These are phyloP conservation scores for Apiotrichum porosum DNA, from an alignment of 1,284 basidiomycete genomes.

Conservation along the genomic window DNA sequence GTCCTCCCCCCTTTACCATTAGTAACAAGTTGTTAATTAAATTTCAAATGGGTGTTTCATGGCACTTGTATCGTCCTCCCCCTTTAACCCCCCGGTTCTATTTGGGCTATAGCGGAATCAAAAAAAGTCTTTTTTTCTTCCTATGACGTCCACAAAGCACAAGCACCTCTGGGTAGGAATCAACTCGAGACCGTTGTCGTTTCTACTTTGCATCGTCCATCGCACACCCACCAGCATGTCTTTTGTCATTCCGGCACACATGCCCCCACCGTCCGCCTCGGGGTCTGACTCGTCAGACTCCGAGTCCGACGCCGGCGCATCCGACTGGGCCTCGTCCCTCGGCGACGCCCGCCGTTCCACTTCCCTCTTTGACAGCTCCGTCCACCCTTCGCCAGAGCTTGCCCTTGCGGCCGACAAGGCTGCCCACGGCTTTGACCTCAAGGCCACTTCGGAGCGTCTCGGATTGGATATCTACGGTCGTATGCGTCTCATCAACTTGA, in stretches of 20 bases:
- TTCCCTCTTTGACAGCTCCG: constrained; percentile 74
- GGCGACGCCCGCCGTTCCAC: constrained; percentile 52
- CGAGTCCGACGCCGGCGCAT: constrained; percentile 27
- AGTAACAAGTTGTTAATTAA: no score
- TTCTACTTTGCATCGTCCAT: neutral
- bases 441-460: constrained; percentile 21
- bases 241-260: constrained; percentile 13
- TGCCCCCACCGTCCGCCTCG: constrained; percentile 14
- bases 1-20: no score
- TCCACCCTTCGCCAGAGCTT: constrained; percentile 59
- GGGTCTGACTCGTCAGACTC: constrained; percentile 18
- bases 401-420: constrained; percentile 62
- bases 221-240: constrained; percentile 9
- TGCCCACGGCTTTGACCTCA: constrained; percentile 49
- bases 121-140: no score
- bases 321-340: constrained; percentile 42
- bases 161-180: no score
- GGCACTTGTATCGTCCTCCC: no score
- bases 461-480: constrained; percentile 63
- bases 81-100: no score
- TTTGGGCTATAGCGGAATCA: no score
- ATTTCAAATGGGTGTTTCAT: no score
- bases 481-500: constrained; percentile 79
- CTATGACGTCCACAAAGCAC: no score
- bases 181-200: no score